Evolutionary conservation across 1,139 yeast genomes (phyloP).

Genomic region (Blastobotrys aristatus): DNA sequence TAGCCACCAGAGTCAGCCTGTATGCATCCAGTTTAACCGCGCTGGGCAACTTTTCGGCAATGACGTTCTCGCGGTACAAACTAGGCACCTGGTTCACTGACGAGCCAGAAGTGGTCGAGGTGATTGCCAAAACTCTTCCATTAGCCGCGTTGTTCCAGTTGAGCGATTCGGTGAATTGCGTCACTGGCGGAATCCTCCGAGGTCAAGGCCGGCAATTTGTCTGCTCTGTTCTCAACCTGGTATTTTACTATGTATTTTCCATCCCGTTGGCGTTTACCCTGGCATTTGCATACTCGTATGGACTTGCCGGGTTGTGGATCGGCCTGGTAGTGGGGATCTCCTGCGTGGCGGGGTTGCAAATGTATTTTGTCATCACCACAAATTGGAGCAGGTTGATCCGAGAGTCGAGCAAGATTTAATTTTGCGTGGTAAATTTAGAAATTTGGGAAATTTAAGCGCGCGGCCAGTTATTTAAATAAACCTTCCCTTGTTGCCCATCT

Average conservation of each 20-base stretch:
- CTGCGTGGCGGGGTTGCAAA: conserved; percentile 9
- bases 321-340: conserved; percentile 59
- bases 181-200: conserved; percentile 76
- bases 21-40: conserved; percentile 54
- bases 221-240: conserved; percentile 73
- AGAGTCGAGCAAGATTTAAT: background rate
- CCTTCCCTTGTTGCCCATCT: background rate
- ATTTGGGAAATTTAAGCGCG: background rate
- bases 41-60: conserved; percentile 46
- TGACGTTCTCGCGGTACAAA: conserved; percentile 47
- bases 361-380: conserved; percentile 5
- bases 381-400: conserved; percentile 35
- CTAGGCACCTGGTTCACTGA: conserved; percentile 62
- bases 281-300: conserved; percentile 51
- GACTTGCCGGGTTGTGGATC: conserved; percentile 72
- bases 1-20: conserved; percentile 62
- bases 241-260: conserved; percentile 67
- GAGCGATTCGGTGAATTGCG: conserved; percentile 76
- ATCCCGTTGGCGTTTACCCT: conserved; percentile 67
- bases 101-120: conserved; percentile 55
- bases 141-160: conserved; percentile 68
- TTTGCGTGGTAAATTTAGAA: too few species aligned
- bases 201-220: conserved; percentile 85
- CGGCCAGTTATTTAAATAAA: background rate
- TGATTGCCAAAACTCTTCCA: conserved; percentile 58